A percentile compares a stretch with the other conserved stretches of the same genome.
These are phyloP conservation scores for Crucibulum laeve DNA, from an alignment of 768 basidiomycete species.

Conservation along the genomic window DNA sequence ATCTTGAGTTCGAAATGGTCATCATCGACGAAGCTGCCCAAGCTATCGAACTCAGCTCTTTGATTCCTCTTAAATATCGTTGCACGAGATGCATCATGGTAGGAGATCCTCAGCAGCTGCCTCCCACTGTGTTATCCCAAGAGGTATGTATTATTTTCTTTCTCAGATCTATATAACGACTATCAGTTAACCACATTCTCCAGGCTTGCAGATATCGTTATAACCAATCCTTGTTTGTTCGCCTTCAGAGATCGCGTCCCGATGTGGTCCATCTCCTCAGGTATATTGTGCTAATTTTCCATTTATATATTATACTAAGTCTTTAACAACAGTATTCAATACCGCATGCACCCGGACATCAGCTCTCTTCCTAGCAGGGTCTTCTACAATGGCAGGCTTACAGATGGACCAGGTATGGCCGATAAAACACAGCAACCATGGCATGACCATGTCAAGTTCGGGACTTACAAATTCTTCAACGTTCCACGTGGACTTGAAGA, in stretches of 20 bases:
- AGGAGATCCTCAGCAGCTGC: constrained; percentile 94
- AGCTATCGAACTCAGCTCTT: constrained; percentile 88
- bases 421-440: constrained; percentile 78
- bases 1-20: constrained; percentile 89
- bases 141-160: constrained; percentile 24
- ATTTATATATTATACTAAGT: constrained; percentile 1
- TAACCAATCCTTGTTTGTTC: constrained; percentile 90
- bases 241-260: constrained; percentile 74
- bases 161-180: constrained; percentile 1
- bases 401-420: constrained; percentile 89
- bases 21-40: constrained; percentile 99
- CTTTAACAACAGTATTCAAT: constrained; percentile 76
- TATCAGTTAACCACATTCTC: constrained; percentile 1
- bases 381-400: constrained; percentile 78
- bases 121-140: constrained; percentile 70
- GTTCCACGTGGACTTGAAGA: constrained; percentile 69
- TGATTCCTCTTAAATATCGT: constrained; percentile 91
- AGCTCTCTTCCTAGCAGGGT: constrained; percentile 82
- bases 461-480: constrained; percentile 88
- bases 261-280: constrained; percentile 90
- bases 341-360: constrained; percentile 98
- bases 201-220: constrained; percentile 73
- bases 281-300: constrained; percentile 31
- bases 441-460: constrained; percentile 77
- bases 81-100: constrained; percentile 88